phyloP scores from a whole-genome alignment of 176 grass and related monocot genomes.

The Avena sativa region DNA sequence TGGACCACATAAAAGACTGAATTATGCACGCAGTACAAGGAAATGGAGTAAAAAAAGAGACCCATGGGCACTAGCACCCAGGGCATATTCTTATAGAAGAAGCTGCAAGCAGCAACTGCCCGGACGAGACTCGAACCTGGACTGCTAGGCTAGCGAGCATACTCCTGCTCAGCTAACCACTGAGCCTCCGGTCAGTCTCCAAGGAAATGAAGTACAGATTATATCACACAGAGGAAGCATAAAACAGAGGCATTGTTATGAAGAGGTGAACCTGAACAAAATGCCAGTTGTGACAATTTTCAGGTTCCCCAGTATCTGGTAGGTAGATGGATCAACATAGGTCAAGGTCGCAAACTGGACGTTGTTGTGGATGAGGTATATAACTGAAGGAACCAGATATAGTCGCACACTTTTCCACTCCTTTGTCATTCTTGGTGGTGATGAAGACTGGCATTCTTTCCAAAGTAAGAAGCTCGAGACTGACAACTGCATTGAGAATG shows the following conservation, averaged over 20 bases:
- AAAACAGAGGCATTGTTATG: conserved; percentile 12
- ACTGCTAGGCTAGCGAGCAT: too few species aligned
- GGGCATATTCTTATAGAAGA: too few species aligned
- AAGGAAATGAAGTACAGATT: not conserved
- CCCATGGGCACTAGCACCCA: too few species aligned
- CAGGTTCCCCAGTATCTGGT: conserved; percentile 98
- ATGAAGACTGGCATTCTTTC: conserved; percentile 77
- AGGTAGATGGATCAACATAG: conserved; percentile 95
- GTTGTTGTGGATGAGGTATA: conserved; percentile 97
- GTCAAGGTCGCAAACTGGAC: conserved; percentile 91
- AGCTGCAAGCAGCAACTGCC: too few species aligned
- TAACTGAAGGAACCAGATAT: conserved; percentile 85
- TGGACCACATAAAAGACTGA: not conserved
- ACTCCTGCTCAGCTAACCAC: too few species aligned
- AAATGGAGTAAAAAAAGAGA: not conserved
- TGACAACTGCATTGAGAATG: conserved; percentile 61
- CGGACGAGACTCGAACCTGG: too few species aligned
- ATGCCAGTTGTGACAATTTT: conserved; percentile 99
- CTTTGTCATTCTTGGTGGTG: conserved; percentile 81
- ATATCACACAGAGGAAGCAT: not conserved
- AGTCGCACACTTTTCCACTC: conserved; percentile 84
- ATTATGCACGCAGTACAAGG: not conserved
- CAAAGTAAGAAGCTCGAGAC: conserved; percentile 86
- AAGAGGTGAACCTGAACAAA: conserved; percentile 72
- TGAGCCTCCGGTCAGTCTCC: too few species aligned